Base-by-base conservation (phyloP, 139 green algal genomes). In the Haematococcus sp. region DNA sequence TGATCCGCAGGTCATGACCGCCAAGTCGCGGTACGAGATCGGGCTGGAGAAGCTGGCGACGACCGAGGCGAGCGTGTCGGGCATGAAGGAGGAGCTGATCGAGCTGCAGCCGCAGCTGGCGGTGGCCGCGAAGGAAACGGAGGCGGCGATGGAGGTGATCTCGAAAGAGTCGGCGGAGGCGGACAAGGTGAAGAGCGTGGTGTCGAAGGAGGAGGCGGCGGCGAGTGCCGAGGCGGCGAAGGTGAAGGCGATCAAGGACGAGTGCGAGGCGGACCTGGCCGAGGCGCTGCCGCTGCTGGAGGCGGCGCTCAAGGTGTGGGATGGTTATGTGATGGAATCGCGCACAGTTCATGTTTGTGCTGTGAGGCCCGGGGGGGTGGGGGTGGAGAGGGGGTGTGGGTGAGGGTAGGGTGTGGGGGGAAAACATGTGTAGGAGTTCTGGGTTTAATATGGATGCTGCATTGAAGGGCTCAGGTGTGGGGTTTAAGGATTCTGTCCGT, bases 31-130 rank as follows among this genome's bases (percentile, higher is more conserved):
- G 40, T 93, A 92, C 72, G 84, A 91, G 72, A 76, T 90, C 40
- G 89, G 89, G 11, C 75, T 94, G 30, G 87, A 90, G 55, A 95
- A 94, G 87, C 83, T 94, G 44, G 61, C 82, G 22, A 81, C 70
- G 2, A 89, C 90, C n/a, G 88, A 93, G 64, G 55, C 72, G 51
- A 81, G 72, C 28, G 86, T 89, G 67, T 56, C 65, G 54, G 74
- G 73, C 52, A 95, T 95, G 90, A 86, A 93, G 82, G 77, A 83
- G 69, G 89, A 95, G 81, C 88, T 95, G 43, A 90, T 91, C 55
- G 88, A 82, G 15, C 82, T 96, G 63, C 88, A 94, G 82, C 91
- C 91, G 13, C 78, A 93, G 79, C 85, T 96, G 54, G 88, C 87
- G 56, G 83, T 89, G 56, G 86, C 83, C 30, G 83, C 75, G 0